phyloP scores from a whole-genome alignment of 1,139 yeast genomes.

The Candida buenavistaensis region DNA sequence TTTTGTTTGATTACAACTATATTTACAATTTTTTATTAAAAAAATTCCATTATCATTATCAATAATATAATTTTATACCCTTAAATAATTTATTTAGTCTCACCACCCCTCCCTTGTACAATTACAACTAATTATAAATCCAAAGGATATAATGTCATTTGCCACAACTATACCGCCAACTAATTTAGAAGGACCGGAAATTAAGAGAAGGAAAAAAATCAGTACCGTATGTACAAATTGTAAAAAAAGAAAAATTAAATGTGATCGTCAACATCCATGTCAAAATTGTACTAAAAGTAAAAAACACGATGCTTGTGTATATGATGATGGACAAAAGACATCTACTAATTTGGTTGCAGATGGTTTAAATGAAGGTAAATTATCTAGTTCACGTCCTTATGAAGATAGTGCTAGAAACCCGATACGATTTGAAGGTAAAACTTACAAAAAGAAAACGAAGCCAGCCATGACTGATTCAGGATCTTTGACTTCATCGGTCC shows the following conservation, averaged over 20 bases:
- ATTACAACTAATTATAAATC: too few relatives aligned
- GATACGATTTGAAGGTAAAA: conserved; percentile 13
- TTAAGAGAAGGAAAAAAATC: conserved; percentile 28
- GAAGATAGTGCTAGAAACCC: conserved; percentile 28
- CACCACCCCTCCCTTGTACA: too few relatives aligned
- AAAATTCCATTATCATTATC: too few relatives aligned
- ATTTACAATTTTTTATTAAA: too few relatives aligned
- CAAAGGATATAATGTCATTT: not conserved
- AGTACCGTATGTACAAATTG: conserved; percentile 40
- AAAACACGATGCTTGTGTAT: conserved; percentile 24
- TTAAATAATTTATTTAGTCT: not conserved
- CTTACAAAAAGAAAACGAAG: not conserved
- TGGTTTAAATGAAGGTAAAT: not conserved
- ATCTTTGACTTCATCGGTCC: not conserved
- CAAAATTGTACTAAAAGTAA: conserved; percentile 31
- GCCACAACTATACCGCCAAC: not conserved
- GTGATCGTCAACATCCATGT: conserved; percentile 40
- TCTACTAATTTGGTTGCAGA: not conserved
- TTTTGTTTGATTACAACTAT: too few relatives aligned
- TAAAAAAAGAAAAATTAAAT: conserved; percentile 34
- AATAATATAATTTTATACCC: too few relatives aligned
- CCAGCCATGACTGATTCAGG: conserved; percentile 4
- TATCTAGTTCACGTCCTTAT: conserved; percentile 19
- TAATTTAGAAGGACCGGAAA: conserved; percentile 3
- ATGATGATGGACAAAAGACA: conserved; percentile 18